These are phyloP conservation scores for Acacia acuminata DNA, from an alignment of 306 rosid genomes.

Conservation along the genomic window DNA sequence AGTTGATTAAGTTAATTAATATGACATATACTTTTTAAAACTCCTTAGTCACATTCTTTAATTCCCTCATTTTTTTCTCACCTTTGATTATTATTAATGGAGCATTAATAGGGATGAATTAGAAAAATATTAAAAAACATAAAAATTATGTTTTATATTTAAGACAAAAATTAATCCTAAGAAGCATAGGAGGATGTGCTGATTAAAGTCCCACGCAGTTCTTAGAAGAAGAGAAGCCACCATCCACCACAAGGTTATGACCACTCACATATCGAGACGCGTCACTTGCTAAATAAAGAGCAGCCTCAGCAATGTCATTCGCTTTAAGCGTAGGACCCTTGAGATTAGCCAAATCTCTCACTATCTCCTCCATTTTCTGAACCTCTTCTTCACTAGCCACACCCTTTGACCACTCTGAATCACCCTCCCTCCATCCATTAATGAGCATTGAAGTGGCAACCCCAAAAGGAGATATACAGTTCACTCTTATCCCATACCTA, in stretches of 20 bases:
- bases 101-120: too few relatives aligned
- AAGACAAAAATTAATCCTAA: too few relatives aligned
- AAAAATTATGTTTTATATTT: too few relatives aligned
- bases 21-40: too few relatives aligned
- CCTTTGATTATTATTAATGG: too few relatives aligned
- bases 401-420: not conserved
- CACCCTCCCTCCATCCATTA: slow-evolving; percentile 32
- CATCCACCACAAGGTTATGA: slow-evolving; percentile 42
- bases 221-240: slow-evolving; percentile 30
- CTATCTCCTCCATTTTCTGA: slow-evolving; percentile 29
- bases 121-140: too few relatives aligned
- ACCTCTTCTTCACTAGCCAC: not conserved
- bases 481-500: slow-evolving; percentile 29
- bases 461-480: slow-evolving; percentile 41
- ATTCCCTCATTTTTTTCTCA: too few relatives aligned
- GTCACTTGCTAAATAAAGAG: slow-evolving; percentile 35
- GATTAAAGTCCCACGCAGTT: slow-evolving; percentile 27
- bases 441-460: slow-evolving; percentile 42
- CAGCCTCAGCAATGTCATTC: slow-evolving; percentile 36
- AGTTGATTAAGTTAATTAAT: too few relatives aligned
- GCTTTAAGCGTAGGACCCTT: slow-evolving; percentile 27
- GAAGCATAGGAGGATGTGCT: not conserved
- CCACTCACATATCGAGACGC: slow-evolving; percentile 43
- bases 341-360: slow-evolving; percentile 28
- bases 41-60: too few relatives aligned